Evolutionary conservation across 2,329 filamentous ascomycete species (phyloP), one percentile per base, ranked within the genome.

Genomic region (Shiraia bambusicola): DNA sequence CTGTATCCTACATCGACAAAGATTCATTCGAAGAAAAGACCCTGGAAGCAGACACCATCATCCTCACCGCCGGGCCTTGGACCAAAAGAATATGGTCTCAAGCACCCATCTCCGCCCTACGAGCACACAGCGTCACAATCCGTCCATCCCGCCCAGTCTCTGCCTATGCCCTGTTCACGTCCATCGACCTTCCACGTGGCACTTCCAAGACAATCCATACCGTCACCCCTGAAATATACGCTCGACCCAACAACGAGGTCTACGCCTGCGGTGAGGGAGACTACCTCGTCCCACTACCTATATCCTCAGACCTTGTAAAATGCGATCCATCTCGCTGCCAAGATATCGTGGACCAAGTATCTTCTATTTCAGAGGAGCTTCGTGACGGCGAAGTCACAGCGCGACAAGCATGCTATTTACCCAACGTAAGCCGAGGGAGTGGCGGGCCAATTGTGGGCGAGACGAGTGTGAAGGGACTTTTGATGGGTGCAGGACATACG

Each of bases 201-300:
- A 47, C 30, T 27, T 31, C 28, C 6, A 37, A 41, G 24, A 49
- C 57, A 45, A 15, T 35, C 13, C 32, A 82, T 19, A 79, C 79
- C 13, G 88, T 89, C 10, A 84, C 88, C 17, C 93, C 93, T 0
- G 93, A 98, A 68, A 93, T 97, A 49, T 98, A 98, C 65, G 87
- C 93, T 1, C 80, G 93, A 3, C 91, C 91, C 0, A 86, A 89
- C 64, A 81, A 86, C 40, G 91, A 95, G 65, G 86, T 95, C 9
- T 98, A 98, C 67, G 91, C 89, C 1, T 98, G 93, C 63, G 93
- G 90, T 31, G 91, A 96, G 60, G 88, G 89, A 15, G 93, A 98
- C 63, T 78, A 79, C 2, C 67, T 76, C 3, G 78, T 88, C 0
- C 85, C 88, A 0, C 76, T 98, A 1, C 93, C 93, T 0, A 74